Evolutionary conservation across 306 rosid genomes (phyloP), one percentile per base, ranked within the genome.

Genomic region (Betula pendula): DNA sequence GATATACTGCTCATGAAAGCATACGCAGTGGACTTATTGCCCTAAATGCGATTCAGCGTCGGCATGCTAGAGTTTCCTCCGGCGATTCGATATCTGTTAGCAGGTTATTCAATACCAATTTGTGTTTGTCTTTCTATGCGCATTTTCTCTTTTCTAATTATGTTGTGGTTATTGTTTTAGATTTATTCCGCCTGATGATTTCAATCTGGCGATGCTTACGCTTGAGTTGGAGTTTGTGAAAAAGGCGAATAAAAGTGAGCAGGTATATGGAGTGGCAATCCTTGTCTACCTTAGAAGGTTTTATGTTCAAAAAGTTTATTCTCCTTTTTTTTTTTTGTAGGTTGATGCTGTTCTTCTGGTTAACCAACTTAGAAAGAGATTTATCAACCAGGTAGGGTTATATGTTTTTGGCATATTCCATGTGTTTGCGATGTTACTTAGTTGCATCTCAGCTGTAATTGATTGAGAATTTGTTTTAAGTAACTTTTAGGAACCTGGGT

Each of bases 181-280:
- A 76, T 96, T 96, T 71, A 78, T 84, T 56, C 97, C 94, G 2
- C 99, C 98, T n/a, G 97, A 89, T 8, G 70, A 87, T 66, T 96
- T 92, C 83, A 70, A 85, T 72, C 83, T 96, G 75, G 97, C 97
- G 7, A 9, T 89, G 88, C 83, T 96, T n/a, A 84, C 85, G 12
- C 81, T 96, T 59, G 99, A 96, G 27, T 84, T 96, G 89, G 99
- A 96, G 80, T 92, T 96, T 72, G 81, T 96, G 75, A 92, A 91
- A 73, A 92, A 79, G 77, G 93, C 93, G 43, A 68, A 63, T 67
- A 92, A 81, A 86, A 96, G 72, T 78, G 99, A 96, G 72, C 97
- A 96, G 96, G 99, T 87, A 22, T 52, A 84, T 59, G 13, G 63
- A 60, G 25, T 76, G 72, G 65, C 70, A 53, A 35, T 17, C 22